Base-by-base conservation (phyloP, 192 early-diverging fungal genomes). In the Dissophora ornata region DNA sequence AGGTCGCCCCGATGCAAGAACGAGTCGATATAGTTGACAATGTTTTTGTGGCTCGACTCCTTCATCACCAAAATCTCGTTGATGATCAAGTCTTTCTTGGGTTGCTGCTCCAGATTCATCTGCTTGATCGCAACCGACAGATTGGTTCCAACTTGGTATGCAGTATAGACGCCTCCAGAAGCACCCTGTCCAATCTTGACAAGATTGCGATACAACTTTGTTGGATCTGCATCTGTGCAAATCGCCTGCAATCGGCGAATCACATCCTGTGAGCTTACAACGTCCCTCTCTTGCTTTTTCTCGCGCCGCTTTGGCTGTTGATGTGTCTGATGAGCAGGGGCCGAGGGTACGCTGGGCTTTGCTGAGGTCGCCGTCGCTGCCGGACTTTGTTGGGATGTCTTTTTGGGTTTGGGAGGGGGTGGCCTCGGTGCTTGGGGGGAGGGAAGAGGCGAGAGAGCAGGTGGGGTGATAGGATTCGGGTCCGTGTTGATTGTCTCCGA, bases 41-140 rank as follows among this genome's bases (percentile, higher is more conserved):
- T 93, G 69, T 95, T 94, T 57, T 79, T 69, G 79, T 96, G 94
- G n/a, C 74, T 81, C 12, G 85, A 87, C 47, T 93, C 90, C 59
- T 92, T 92, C 93, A 96, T 94, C 21, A 96, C 89, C 36, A 92
- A 53, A 42, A 96, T 94, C 83, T 96, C 95, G 63, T 94, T 96
- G 82, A 97, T 95, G 63, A 98, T 97, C 58, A 96, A 79, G 53
- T 97, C 97, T 84, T 96, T 96, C 77, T 96, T 96, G 32, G 96
- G 95, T 82, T 98, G 97, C 79, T 94, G 89, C 79, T 95, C 90
- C 45, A 98, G 80, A 60, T 96, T 93, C 94, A 97, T 98, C 80
- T 96, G 95, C 81, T 98, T 98, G 75, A 98, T 96, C 1, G 95
- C 97, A 1, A 97, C 97, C 1, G 87, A 84, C 13, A 86, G 60